These are phyloP conservation scores for Bacterosira constricta DNA, from an alignment of 108 stramenopile genomes.

Conservation along the genomic window DNA sequence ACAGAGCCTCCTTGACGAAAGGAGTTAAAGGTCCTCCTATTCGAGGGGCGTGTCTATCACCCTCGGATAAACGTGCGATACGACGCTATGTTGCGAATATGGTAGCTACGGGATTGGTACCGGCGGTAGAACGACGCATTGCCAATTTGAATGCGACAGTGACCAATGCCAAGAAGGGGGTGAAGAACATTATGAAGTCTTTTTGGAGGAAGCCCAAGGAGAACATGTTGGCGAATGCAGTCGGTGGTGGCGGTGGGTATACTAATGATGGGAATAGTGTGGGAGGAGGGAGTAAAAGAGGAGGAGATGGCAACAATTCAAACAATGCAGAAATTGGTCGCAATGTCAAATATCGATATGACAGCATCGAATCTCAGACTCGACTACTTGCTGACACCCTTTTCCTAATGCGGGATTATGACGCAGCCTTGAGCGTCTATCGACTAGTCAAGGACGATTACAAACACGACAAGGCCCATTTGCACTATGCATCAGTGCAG, in stretches of 20 bases:
- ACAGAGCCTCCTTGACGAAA: constrained; percentile 3
- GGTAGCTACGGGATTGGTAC: constrained; percentile 60
- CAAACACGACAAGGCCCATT: constrained; percentile 76
- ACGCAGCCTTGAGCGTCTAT: constrained; percentile 72
- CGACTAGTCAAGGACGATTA: constrained; percentile 87
- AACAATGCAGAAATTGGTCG: background rate
- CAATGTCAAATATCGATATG: constrained; percentile 64
- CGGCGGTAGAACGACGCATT: constrained; percentile 82
- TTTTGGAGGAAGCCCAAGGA: constrained; percentile 85
- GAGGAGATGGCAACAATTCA: background rate
- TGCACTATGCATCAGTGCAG: constrained; percentile 77
- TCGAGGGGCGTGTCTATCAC: constrained; percentile 53
- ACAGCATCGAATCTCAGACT: constrained; percentile 88
- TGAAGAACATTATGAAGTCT: constrained; percentile 82
- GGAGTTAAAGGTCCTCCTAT: constrained; percentile 3
- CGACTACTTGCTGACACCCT: constrained; percentile 86
- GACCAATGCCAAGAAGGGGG: constrained; percentile 85
- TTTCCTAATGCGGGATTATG: constrained; percentile 85
- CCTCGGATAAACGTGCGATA: constrained; percentile 63
- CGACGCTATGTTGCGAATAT: constrained; percentile 72
- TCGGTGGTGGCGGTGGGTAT: no score
- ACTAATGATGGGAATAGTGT: constrained; percentile 5
- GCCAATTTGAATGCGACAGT: constrained; percentile 77
- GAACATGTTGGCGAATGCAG: constrained; percentile 19
- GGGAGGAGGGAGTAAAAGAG: constrained; percentile 15